A percentile compares a stretch with the other conserved stretches of the same genome.
Conservation (phyloP, 2,329 filamentous ascomycete genomes). For the Zymoseptoria tritici region DNA sequence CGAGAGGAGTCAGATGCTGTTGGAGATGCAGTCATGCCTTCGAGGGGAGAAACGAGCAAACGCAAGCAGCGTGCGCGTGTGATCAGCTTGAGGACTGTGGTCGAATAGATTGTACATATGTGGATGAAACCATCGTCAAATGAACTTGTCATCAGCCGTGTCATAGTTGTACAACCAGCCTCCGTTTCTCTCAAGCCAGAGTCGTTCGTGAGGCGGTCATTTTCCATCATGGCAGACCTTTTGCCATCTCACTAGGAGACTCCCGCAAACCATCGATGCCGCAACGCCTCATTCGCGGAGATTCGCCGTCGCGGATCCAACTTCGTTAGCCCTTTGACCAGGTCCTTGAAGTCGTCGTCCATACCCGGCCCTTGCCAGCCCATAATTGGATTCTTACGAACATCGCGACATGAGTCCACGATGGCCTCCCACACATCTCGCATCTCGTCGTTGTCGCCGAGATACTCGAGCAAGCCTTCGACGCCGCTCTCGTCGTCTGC, state of each 20-base stretch:
- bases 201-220: background rate
- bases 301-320: background rate
- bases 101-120: background rate
- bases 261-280: background rate
- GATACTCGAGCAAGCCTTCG: background rate
- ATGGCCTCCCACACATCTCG: background rate
- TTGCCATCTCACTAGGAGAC: background rate
- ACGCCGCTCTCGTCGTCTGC: slow-evolving; percentile 5
- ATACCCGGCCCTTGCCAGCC: background rate
- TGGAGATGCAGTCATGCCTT: background rate
- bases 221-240: background rate
- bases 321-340: background rate
- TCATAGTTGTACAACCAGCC: no score
- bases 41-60: background rate
- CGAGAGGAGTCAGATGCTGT: background rate
- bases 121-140: background rate
- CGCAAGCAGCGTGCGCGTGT: background rate
- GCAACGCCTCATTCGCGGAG: background rate
- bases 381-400: background rate
- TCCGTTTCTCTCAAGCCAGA: no score
- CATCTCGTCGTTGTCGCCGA: background rate
- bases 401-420: background rate
- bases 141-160: no score
- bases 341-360: background rate
- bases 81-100: background rate